Base-by-base conservation (phyloP, 345 rosid species). In the Eucalyptus regnans region DNA sequence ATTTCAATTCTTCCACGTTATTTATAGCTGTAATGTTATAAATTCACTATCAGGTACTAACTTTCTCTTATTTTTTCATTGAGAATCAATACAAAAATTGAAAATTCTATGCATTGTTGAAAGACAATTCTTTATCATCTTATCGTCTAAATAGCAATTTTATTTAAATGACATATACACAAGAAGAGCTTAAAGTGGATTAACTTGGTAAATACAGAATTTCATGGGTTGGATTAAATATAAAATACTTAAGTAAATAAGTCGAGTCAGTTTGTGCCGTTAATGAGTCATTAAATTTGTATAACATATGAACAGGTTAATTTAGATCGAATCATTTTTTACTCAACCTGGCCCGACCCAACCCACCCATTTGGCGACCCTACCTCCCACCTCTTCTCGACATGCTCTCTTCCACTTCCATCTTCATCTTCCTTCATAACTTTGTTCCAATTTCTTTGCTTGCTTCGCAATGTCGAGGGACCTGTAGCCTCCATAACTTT, bases 211-310 rank as follows among this genome's bases (percentile, higher is more conserved):
- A 0, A 62, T 62, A 5, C 0, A 0, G 0, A 62, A 27, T 62
- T 62, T 62, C 68, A 62, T 62, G 0, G 0, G 4, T 62, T 62
- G 8, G 31, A 62, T 62, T 6, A 27, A 27, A 60, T 60, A 60
- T 27, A 29, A 60, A 60, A 60, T 12, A 60, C 12, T 0, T 27
- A 2, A 60, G 68, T 27, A 60, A 60, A 62, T 62, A 29, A 29
- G 17, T 29, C 4, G 17, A 13, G 8, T 62, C 0, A 12, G 0
- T 0, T 12, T 29, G 8, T 29, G 8, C 7, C 0, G 1, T 27
- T 27, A 27, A 1, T 1, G 8, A 62, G 68, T 62, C 33, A 62
- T 62, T 12, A 62, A 29, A 62, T 62, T 6, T 29, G 16, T 6
- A 62, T 62, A 62, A 29, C 33, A 29, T 27, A 6, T 3, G 16